phyloP scores from a whole-genome alignment of 306 rosid species.

The Gynostemma pentaphyllum region DNA sequence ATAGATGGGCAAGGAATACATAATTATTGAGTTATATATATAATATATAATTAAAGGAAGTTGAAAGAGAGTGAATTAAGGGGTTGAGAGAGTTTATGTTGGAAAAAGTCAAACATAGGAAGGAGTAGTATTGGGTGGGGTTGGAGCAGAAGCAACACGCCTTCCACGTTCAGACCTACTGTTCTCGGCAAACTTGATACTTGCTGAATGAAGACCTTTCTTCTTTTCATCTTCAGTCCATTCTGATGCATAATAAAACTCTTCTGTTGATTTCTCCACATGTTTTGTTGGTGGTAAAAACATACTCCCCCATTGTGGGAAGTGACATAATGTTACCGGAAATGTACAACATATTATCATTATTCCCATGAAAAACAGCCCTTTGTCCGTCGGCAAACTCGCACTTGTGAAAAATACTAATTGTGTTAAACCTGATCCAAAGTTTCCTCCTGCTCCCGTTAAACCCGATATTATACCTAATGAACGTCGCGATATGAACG shows the following conservation, averaged over 20 bases:
- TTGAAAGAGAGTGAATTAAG: no score
- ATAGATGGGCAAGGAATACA: no score
- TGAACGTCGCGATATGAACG: conserved; percentile 73
- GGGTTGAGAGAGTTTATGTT: no score
- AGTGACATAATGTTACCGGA: conserved; percentile 59
- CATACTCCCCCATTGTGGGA: conserved; percentile 97
- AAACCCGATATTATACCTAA: conserved; percentile 65
- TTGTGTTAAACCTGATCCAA: conserved; percentile 77
- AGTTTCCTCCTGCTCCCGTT: conserved; percentile 84
- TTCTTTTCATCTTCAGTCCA: conserved; percentile 64
- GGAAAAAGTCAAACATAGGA: conserved; percentile 18
- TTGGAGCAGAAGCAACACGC: conserved; percentile 48
- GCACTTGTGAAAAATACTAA: conserved; percentile 57
- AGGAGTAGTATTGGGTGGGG: conserved; percentile 68
- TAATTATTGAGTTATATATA: no score
- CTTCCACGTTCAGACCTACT: conserved; percentile 76
- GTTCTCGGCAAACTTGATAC: conserved; percentile 83
- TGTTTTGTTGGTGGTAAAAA: conserved; percentile 58
- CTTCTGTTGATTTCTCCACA: conserved; percentile 32
- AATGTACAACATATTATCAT: conserved; percentile 72
- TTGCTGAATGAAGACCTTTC: conserved; percentile 46
- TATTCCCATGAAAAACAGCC: conserved; percentile 57
- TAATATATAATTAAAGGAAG: no score
- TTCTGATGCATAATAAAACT: conserved; percentile 53
- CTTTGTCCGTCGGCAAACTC: conserved; percentile 34